These are phyloP conservation scores for Mortierella sp. DNA, from an alignment of 371 early-diverging fungal genomes.

Conservation along the genomic window DNA sequence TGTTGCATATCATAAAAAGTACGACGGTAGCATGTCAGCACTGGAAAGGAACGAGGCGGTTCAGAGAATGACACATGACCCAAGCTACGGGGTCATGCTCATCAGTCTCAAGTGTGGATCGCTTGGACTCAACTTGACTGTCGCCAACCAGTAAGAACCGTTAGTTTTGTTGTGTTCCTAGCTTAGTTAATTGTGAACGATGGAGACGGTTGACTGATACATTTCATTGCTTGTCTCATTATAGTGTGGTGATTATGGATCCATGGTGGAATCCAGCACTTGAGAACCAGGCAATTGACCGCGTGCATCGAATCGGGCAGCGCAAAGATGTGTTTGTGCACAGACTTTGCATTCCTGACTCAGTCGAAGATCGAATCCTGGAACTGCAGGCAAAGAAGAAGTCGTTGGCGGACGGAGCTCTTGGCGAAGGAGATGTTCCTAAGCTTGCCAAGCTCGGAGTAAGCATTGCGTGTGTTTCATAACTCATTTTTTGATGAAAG, in stretches of 20 bases:
- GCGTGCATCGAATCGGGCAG: slow-evolving; percentile 82
- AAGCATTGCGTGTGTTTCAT: slow-evolving; percentile 6
- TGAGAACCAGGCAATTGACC: slow-evolving; percentile 82
- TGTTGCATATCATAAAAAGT: slow-evolving; percentile 13
- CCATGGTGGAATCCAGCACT: slow-evolving; percentile 93
- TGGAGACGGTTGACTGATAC: not conserved
- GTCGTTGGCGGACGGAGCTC: slow-evolving; percentile 45
- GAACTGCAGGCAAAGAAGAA: slow-evolving; percentile 57
- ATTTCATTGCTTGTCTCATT: not conserved
- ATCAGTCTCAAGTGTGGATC: slow-evolving; percentile 80
- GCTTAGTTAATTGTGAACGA: not conserved
- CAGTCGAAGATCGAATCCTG: slow-evolving; percentile 66
- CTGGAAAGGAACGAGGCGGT: slow-evolving; percentile 61
- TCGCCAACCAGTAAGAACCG: slow-evolving; percentile 67
- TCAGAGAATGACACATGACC: slow-evolving; percentile 63
- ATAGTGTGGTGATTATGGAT: slow-evolving; percentile 80
- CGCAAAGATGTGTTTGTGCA: slow-evolving; percentile 61
- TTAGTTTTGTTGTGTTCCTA: not conserved
- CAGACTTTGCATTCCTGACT: slow-evolving; percentile 59
- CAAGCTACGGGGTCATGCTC: slow-evolving; percentile 67
- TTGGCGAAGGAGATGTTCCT: slow-evolving; percentile 50
- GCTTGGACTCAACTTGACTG: slow-evolving; percentile 87
- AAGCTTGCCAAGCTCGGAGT: slow-evolving; percentile 51
- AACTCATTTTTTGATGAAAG: not conserved
- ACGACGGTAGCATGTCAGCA: slow-evolving; percentile 66